Evolutionary conservation across 139 green algal genomes (phyloP), one percentile per base, ranked within the genome.

Genomic region (Coelastrella sp.): DNA sequence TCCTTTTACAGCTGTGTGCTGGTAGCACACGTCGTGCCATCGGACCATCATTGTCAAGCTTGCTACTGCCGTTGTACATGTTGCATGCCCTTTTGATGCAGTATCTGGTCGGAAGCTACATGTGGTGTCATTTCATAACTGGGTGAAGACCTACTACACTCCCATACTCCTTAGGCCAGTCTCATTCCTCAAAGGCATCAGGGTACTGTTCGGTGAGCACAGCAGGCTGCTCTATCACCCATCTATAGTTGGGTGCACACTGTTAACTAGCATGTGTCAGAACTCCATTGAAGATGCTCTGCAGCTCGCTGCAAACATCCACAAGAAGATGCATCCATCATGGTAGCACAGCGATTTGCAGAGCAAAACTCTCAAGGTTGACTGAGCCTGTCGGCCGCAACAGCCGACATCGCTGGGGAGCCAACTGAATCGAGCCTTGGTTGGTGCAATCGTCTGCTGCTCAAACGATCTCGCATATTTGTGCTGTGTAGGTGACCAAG

Each of bases 111-210:
- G 54, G 22, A 73, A 90, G 64, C 92, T 98, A 78, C 80, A 78
- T 57, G 90, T 93, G 83, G 89, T 95, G 85, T 96, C 92, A 0
- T 32, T 80, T 5, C 94, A 98, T 88, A 93, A 98, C 85, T 80
- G 93, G 5, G 17, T 94, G 17, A 96, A 96, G 76, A 95, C 90
- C 47, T 96, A 93, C 90, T 97, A 96, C 68, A 66, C 88, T 0
- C 90, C 95, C 0, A 20, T 94, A 54, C 79, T 98, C 17, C 61
- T 97, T 13, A 89, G 94, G 14, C 96, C 96, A 0, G 20, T 94
- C 7, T 78, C 68, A 23, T 97, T 92, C 73, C 5, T 91, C n/a
- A 87, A 92, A 14, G 95, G 95, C 10, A 88, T 95, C 61, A 80
- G 93, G 2, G 80, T 71, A 47, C 80, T 97, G 54, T 97, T 97